Conservation (phyloP, 139 green algal genomes). For the Volvox reticuliferus region DNA sequence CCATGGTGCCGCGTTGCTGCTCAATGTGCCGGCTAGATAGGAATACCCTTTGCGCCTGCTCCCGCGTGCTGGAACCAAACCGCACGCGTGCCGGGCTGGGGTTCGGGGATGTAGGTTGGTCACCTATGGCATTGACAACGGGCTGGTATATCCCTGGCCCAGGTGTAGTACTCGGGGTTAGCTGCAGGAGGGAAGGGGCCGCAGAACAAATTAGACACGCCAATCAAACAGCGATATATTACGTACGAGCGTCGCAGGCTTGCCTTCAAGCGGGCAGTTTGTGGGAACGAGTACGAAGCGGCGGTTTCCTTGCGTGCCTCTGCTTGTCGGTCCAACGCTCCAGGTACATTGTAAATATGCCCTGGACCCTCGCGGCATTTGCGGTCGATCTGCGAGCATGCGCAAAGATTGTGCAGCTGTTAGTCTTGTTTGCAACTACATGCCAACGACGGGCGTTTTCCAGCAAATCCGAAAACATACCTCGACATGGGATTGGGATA, state of each 20-base stretch:
- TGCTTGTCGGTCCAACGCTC: constrained; percentile 28
- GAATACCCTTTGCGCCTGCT: constrained; percentile 22
- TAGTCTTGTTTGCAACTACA: neutral
- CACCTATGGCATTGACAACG: neutral
- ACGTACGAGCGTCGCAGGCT: neutral
- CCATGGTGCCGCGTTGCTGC: constrained; percentile 32
- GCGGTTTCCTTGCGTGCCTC: constrained; percentile 19
- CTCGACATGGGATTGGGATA: constrained; percentile 14
- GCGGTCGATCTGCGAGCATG: constrained; percentile 22
- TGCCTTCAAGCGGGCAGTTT: constrained; percentile 25
- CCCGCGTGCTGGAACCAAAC: constrained; percentile 13
- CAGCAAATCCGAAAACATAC: neutral
- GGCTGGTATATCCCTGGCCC: neutral
- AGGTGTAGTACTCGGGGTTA: neutral
- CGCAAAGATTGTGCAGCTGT: neutral
- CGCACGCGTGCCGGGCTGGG: neutral
- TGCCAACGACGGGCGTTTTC: neutral
- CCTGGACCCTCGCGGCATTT: constrained; percentile 35
- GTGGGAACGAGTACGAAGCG: constrained; percentile 19
- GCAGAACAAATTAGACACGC: neutral
- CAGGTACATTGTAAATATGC: constrained; percentile 40
- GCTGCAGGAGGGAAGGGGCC: neutral
- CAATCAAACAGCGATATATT: neutral
- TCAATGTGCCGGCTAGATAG: neutral
- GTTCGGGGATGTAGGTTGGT: neutral